phyloP scores from a whole-genome alignment of 1,284 basidiomycete species.

The Ustilago bromivora region DNA sequence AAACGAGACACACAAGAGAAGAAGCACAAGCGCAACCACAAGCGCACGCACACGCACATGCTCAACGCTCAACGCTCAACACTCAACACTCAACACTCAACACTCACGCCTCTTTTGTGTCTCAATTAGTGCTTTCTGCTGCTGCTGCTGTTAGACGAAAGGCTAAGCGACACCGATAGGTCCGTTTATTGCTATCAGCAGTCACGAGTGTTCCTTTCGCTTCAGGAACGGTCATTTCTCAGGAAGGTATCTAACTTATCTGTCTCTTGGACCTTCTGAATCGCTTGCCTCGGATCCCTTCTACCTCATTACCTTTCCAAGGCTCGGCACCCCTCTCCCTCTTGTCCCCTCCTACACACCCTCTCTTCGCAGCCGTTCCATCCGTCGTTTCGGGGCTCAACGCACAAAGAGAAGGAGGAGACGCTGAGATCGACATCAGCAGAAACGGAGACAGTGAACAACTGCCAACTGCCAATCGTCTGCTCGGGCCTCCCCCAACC shows the following conservation, averaged over 20 bases:
- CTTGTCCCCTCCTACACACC: not conserved
- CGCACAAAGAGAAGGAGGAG: not conserved
- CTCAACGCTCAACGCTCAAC: not conserved
- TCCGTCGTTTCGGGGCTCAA: not conserved
- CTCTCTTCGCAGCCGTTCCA: not conserved
- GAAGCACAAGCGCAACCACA: not conserved
- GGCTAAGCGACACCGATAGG: not conserved
- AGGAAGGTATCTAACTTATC: not conserved
- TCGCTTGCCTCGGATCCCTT: constrained; percentile 2
- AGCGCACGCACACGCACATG: too few relatives aligned
- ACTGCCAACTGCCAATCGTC: not conserved
- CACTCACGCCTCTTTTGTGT: constrained; percentile 10
- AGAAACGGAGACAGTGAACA: not conserved
- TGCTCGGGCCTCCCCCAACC: not conserved
- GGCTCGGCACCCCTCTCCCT: not conserved
- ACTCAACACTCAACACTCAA: constrained; percentile 1
- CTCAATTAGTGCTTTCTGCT: too few relatives aligned
- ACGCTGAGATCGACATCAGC: not conserved
- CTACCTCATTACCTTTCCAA: not conserved
- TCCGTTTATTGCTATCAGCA: constrained; percentile 7
- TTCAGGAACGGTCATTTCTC: not conserved
- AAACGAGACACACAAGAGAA: not conserved
- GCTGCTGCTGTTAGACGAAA: not conserved
- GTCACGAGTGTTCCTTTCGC: not conserved
- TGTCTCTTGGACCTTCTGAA: not conserved